A percentile compares a stretch with the other conserved stretches of the same genome.
Evolutionary conservation across 1,284 basidiomycete genomes (phyloP).

Genomic region (Kwoniella shivajii): DNA sequence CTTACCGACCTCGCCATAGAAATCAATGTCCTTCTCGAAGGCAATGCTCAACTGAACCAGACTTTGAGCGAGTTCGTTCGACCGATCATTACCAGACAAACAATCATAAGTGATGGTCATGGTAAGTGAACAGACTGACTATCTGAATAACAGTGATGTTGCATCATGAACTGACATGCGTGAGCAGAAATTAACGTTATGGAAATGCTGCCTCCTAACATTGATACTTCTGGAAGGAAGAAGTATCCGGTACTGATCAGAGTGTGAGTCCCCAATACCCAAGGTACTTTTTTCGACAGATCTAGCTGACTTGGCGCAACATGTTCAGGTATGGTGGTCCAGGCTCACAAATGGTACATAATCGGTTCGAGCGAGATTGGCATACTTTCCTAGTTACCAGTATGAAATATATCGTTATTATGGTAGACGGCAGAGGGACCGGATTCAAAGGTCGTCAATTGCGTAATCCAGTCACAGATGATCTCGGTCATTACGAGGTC

Average conservation of each 20-base stretch:
- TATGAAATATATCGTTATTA: slow-evolving; percentile 81
- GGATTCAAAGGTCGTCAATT: slow-evolving; percentile 82
- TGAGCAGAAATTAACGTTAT: slow-evolving; percentile 75
- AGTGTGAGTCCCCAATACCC: slow-evolving; percentile 61
- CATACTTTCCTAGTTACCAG: slow-evolving; percentile 80
- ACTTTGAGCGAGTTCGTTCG: slow-evolving; percentile 72
- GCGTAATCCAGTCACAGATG: slow-evolving; percentile 78
- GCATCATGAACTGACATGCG: not conserved
- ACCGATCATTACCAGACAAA: slow-evolving; percentile 69
- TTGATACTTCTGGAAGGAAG: slow-evolving; percentile 88
- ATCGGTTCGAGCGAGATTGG: slow-evolving; percentile 74
- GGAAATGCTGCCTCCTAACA: slow-evolving; percentile 84
- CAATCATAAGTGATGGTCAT: slow-evolving; percentile 75
- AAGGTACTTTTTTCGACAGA: too few species aligned
- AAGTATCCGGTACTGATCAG: slow-evolving; percentile 91
- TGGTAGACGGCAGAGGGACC: slow-evolving; percentile 91
- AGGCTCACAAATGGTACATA: slow-evolving; percentile 72
- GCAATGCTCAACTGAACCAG: slow-evolving; percentile 71
- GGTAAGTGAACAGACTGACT: slow-evolving; percentile 58
- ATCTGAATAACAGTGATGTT: not conserved
- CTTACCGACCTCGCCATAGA: not conserved
- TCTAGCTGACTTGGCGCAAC: not conserved
- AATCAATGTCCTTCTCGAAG: slow-evolving; percentile 60
- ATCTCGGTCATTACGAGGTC: slow-evolving; percentile 84
- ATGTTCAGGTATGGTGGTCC: slow-evolving; percentile 82